Percentiles rank a stretch among this genome's conserved stretches.
Conservation (phyloP, 169 alveolate species). For the Amoebophrya sp. region DNA sequence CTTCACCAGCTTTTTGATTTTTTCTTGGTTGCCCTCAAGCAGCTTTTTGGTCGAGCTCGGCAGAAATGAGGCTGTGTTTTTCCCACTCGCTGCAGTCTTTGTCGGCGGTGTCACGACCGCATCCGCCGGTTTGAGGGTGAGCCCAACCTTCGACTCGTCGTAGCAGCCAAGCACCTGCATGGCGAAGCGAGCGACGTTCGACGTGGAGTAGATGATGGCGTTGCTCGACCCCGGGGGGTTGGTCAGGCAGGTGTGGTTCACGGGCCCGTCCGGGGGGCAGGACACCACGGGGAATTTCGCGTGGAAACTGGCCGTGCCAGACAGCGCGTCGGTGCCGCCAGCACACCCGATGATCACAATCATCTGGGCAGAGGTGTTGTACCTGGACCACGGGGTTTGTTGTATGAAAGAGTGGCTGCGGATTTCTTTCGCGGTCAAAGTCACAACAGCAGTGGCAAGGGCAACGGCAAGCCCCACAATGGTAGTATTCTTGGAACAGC, state of each 20-base stretch:
- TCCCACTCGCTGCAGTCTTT: too few relatives aligned
- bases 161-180: neutral
- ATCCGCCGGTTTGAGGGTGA: too few relatives aligned
- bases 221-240: slow-evolving; percentile 26
- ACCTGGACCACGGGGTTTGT: slow-evolving; percentile 9
- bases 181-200: neutral
- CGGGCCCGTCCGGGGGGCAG: slow-evolving; percentile 27
- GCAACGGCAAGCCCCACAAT: too few relatives aligned
- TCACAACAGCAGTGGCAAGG: too few relatives aligned
- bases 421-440: too few relatives aligned
- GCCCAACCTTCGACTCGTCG: too few relatives aligned
- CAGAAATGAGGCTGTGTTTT: neutral
- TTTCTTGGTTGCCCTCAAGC: neutral
- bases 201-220: neutral
- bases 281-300: slow-evolving; percentile 20
- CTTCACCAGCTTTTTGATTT: neutral
- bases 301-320: slow-evolving; percentile 18
- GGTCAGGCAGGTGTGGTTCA: slow-evolving; percentile 12
- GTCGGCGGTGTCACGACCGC: too few relatives aligned
- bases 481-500: too few relatives aligned
- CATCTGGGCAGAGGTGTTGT: neutral
- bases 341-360: slow-evolving; percentile 19
- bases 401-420: too few relatives aligned
- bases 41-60: neutral
- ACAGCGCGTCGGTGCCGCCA: slow-evolving; percentile 27